Conservation (phyloP, 352 stramenopile genomes). For the Phytopythium vexans region DNA sequence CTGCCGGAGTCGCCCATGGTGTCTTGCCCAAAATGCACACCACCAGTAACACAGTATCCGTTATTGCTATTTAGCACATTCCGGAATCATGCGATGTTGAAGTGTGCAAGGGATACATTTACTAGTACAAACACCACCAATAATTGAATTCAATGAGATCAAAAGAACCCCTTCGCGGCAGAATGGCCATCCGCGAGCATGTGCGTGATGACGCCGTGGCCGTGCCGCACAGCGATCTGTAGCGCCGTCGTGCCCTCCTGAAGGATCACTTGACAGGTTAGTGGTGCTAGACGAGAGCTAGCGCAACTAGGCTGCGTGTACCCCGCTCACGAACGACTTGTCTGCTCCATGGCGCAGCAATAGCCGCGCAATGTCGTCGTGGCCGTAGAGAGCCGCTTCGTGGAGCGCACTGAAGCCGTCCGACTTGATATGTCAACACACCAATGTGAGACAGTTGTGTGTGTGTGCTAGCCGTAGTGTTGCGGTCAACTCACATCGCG, state of each 20-base stretch:
- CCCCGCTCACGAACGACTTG: slow-evolving; percentile 55
- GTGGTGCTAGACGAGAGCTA: background rate
- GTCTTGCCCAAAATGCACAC: no score
- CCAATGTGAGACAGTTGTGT: background rate
- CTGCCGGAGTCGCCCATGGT: background rate
- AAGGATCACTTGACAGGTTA: background rate
- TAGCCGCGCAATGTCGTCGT: slow-evolving; percentile 58
- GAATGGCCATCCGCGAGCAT: slow-evolving; percentile 61
- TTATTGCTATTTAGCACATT: no score
- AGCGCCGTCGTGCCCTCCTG: slow-evolving; percentile 68
- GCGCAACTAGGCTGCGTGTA: slow-evolving; percentile 6
- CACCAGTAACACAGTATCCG: no score
- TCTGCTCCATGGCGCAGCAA: slow-evolving; percentile 47
- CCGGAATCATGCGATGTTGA: background rate
- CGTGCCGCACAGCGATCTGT: slow-evolving; percentile 62
- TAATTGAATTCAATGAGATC: background rate
- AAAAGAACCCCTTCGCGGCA: slow-evolving; percentile 58
- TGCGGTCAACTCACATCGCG: slow-evolving; percentile 32
- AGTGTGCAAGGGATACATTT: background rate
- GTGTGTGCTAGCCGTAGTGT: background rate
- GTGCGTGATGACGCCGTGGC: slow-evolving; percentile 51
- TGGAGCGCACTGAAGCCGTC: slow-evolving; percentile 71
- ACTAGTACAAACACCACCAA: no score
- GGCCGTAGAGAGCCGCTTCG: slow-evolving; percentile 56
- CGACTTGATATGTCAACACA: slow-evolving; percentile 20